phyloP scores from a whole-genome alignment of 805 yeast species.

The Wickerhamiella dianesei region DNA sequence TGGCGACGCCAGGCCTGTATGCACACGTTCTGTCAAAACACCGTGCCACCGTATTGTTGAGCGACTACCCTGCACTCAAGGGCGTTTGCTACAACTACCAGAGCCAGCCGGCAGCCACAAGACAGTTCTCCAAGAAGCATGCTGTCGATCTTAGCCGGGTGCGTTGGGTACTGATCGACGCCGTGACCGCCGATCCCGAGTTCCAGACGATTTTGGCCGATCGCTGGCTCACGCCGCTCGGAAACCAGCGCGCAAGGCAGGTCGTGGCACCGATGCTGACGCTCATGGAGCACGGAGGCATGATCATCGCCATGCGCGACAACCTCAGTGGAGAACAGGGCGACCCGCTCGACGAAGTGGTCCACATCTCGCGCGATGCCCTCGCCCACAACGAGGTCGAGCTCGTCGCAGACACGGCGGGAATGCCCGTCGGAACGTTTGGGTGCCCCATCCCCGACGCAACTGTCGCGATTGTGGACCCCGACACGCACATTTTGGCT shows the following conservation, averaged over 20 bases:
- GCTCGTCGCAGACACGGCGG: conserved; percentile 43
- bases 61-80: conserved; percentile 80
- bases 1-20: conserved; percentile 73
- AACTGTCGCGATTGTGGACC: conserved; percentile 83
- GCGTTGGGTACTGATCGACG: conserved; percentile 80
- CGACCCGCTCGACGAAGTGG: conserved; percentile 41
- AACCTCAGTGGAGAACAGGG: conserved; percentile 62
- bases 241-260: conserved; percentile 60
- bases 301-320: conserved; percentile 82
- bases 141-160: conserved; percentile 67
- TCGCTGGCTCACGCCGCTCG: conserved; percentile 82
- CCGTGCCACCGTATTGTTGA: conserved; percentile 58
- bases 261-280: conserved; percentile 83
- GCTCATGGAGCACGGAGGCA: conserved; percentile 88
- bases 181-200: conserved; percentile 83
- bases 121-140: conserved; percentile 62
- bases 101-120: conserved; percentile 69
- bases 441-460: conserved; percentile 94
- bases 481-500: conserved; percentile 68
- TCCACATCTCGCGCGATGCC: conserved; percentile 59
- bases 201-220: conserved; percentile 79
- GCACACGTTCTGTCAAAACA: conserved; percentile 65
- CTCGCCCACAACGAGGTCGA: conserved; percentile 59
- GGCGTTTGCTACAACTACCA: conserved; percentile 88
- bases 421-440: conserved; percentile 59